A percentile compares a stretch with the other conserved stretches of the same genome.
Evolutionary conservation across 768 basidiomycete genomes (phyloP).

Genomic region (Boletus bicolor): DNA sequence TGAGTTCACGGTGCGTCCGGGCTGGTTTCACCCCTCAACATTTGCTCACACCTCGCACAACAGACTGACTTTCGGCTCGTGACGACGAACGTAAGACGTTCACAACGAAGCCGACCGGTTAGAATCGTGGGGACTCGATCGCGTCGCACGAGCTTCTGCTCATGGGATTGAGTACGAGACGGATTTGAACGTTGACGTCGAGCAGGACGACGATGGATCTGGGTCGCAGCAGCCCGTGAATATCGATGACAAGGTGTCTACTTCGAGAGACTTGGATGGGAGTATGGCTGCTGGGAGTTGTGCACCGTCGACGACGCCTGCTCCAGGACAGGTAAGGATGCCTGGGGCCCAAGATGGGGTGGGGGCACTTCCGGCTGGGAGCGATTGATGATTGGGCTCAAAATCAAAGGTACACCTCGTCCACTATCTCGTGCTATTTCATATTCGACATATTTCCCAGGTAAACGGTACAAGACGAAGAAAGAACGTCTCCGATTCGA

Average conservation of each 20-base stretch:
- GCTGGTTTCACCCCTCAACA: background rate
- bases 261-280: no score
- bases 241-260: conserved; percentile 7
- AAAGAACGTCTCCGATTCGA: conserved; percentile 78
- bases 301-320: conserved; percentile 17
- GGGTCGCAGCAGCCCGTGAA: conserved; percentile 13
- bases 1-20: conserved; percentile 63
- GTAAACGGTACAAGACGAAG: conserved; percentile 77
- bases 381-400: conserved; percentile 70
- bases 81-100: conserved; percentile 67
- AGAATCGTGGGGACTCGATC: no score
- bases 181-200: background rate
- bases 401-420: conserved; percentile 58
- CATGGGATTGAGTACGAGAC: background rate
- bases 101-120: conserved; percentile 32
- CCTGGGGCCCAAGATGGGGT: conserved; percentile 58
- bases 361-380: conserved; percentile 65
- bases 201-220: background rate
- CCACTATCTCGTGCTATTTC: background rate
- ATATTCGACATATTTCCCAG: conserved; percentile 18
- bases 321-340: conserved; percentile 36
- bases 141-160: background rate
- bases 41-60: background rate
- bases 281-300: no score
- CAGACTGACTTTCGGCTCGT: conserved; percentile 73